Evolutionary conservation across 352 stramenopile species (phyloP).

Genomic region (Aphanomyces invadans): DNA sequence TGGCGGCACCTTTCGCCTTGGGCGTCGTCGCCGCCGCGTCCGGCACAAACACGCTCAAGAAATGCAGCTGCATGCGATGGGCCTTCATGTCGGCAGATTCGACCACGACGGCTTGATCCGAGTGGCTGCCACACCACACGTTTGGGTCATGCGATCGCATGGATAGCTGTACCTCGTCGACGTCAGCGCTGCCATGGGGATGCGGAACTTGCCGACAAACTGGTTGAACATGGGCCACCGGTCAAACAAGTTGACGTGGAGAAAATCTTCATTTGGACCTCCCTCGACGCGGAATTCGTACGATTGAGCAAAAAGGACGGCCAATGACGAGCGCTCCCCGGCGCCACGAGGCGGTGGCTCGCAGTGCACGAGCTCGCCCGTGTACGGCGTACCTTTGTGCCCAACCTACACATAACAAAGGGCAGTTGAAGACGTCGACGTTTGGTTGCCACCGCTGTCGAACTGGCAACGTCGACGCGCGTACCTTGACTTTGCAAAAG

Average conservation of each 20-base stretch:
- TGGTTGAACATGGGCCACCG: constrained; percentile 22
- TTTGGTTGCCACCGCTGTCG: too few species aligned
- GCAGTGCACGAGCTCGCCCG: constrained; percentile 4
- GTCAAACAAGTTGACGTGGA: constrained; percentile 20
- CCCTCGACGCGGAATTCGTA: constrained; percentile 18
- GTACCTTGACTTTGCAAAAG: constrained; percentile 20
- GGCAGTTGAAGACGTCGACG: background rate
- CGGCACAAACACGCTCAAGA: constrained; percentile 17
- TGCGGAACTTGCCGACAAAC: constrained; percentile 22
- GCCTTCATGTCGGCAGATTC: constrained; percentile 16
- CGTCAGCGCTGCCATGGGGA: background rate
- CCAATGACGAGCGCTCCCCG: background rate
- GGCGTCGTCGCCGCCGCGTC: background rate
- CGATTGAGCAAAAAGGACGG: background rate
- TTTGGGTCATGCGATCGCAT: background rate
- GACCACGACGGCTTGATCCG: background rate
- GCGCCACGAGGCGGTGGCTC: too few species aligned
- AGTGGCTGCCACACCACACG: background rate
- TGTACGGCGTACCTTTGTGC: constrained; percentile 17
- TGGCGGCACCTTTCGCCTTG: background rate
- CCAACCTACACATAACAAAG: background rate
- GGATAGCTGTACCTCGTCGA: background rate
- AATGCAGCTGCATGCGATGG: constrained; percentile 12
- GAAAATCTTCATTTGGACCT: constrained; percentile 10
- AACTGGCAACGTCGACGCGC: background rate